phyloP scores from a whole-genome alignment of 371 early-diverging fungal genomes.

The Mortierella sp. region DNA sequence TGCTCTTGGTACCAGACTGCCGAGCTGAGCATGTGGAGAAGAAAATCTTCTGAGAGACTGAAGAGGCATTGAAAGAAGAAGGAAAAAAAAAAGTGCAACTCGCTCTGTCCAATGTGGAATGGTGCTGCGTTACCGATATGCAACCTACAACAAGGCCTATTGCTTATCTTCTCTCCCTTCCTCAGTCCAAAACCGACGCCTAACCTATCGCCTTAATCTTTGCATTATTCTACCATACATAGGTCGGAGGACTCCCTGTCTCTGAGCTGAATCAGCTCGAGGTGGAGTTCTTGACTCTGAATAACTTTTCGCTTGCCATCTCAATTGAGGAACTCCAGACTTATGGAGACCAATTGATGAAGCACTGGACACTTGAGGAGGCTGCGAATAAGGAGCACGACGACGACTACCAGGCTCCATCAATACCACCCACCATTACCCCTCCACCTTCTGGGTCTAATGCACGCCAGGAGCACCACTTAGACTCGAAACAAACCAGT shows the following conservation, averaged over 20 bases:
- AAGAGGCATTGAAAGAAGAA: conserved; percentile 1
- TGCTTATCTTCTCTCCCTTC: not conserved
- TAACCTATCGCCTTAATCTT: not conserved
- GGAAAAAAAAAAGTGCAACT: conserved; percentile 6
- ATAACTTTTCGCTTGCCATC: conserved; percentile 82
- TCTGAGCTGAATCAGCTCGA: conserved; percentile 90
- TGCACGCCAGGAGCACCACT: conserved; percentile 12
- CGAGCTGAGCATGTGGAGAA: no score
- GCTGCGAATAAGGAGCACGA: conserved; percentile 41
- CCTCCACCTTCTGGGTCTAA: not conserved
- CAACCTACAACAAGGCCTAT: not conserved
- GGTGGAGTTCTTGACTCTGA: conserved; percentile 80
- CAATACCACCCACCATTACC: conserved; percentile 28
- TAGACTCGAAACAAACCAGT: not conserved
- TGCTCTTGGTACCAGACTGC: no score
- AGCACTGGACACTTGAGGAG: conserved; percentile 65
- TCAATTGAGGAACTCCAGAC: conserved; percentile 81
- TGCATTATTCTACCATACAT: conserved; percentile 12
- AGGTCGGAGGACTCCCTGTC: conserved; percentile 93
- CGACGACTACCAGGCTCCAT: conserved; percentile 34
- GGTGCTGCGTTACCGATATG: not conserved
- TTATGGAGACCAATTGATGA: conserved; percentile 76
- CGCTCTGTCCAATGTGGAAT: not conserved
- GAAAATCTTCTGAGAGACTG: not conserved
- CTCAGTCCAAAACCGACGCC: not conserved